Base-by-base conservation (phyloP, 2,329 filamentous ascomycete species). In the Aquanectria penicillioides region DNA sequence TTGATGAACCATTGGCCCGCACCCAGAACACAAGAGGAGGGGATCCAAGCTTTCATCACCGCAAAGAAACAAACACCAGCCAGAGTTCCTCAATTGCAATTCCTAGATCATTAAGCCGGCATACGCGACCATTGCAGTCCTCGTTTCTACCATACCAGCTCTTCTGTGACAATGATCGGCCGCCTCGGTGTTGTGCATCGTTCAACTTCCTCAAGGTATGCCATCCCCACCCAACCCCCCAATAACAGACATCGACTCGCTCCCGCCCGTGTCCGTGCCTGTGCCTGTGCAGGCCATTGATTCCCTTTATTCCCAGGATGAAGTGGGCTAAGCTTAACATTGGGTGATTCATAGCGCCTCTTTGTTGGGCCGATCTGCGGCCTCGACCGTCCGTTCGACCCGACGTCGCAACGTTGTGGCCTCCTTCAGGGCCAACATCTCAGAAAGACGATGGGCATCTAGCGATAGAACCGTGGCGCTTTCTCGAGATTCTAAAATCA, bases 151-250 rank as follows among this genome's bases (percentile, higher is more conserved):
- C 22, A 37, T 17, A 41, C 31, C 25, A 10, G 15, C 46, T 31
- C 36, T 33, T 38, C 31, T 23, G 38, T 38, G 37, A 49, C 43
- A 37, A 70, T 70, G 68, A 59, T 70, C 37, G 49, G 59, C 33
- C 66, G 59, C 37, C 40, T 70, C 26, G 40, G 58, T 28, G 25
- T 44, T 12, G 40, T 36, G 13, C 48, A 54, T 61, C 61, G 61
- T 37, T 49, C n/a, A n/a, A n/a, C n/a, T n/a, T n/a, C 46, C 46
- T 61, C 60, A 28, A 48, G 65, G 68, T 70, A 63, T 15, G 37
- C 38, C 20, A 22, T 26, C 26, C 31, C 17, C 12, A 25, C 10
- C 41, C 12, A 38, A n/a, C 43, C 23, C 23, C 29, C 11, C 17
- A 18, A 28, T 36, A 33, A 33, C 34, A 23, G 41, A 43, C 34